Base-by-base conservation (phyloP, 257 asterid genomes). In the Nicotiana benthamiana region DNA sequence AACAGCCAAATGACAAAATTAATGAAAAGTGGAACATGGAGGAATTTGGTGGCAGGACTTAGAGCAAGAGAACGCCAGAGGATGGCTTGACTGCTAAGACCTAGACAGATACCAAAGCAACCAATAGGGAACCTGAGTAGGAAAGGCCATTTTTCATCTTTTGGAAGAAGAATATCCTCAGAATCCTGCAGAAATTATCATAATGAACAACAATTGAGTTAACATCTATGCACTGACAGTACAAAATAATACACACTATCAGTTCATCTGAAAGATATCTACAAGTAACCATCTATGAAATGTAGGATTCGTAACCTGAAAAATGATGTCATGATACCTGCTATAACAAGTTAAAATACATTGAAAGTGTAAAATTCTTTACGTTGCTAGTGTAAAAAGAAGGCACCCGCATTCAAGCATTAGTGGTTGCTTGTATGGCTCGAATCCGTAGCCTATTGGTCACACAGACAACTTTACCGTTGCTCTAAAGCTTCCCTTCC, bases 51-150 rank as follows among this genome's bases (percentile, higher is more conserved):
- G 62, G 96, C 89, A 0, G 89, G 89, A 70, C 98, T 92, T 2
- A 90, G 74, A 11, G 97, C 83, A 4, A 95, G 89, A 10, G 92
- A 81, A 1, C 85, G 87, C 98, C 98, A 95, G 0, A 95, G 90
- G 40, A 95, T 92, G 74, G 98, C 90, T 59, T 95, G 98, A 83
- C 98, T 95, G 89, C 98, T 92, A 0, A 95, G 94, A 60, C 98
- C 98, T 28, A 95, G 86, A 63, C 95, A 92, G 7, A 95, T 95
- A 15, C 98, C 98, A 46, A 91, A 95, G 86, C 98, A 92, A 36
- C 98, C 98, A 17, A 95, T 92, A 5, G 98, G 98, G 81, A 95
- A 95, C 2, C 98, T 91, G 46, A 95, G 98, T 53, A 95, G 98
- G 85, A 95, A 95, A 0, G 98, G 98, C 98, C 98, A 95, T 79